Evolutionary conservation across 2,329 filamentous ascomycete species (phyloP).

Genomic region (Calonectria pseudoturangicola): DNA sequence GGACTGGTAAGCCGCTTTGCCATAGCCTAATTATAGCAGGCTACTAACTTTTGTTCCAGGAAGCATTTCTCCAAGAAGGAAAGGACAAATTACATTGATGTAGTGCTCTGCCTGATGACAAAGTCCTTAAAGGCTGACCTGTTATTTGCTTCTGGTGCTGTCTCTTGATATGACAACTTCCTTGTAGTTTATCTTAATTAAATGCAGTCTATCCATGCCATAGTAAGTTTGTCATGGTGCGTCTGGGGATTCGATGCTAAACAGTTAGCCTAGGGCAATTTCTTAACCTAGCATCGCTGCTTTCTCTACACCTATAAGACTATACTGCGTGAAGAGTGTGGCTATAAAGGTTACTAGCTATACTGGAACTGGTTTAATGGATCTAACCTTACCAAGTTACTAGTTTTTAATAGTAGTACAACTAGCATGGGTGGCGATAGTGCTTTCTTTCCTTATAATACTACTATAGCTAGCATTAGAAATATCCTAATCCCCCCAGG

Average conservation of each 20-base stretch:
- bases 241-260: background rate
- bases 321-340: constrained; percentile 53
- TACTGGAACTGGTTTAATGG: constrained; percentile 72
- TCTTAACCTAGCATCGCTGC: constrained; percentile 54
- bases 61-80: constrained; percentile 9
- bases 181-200: constrained; percentile 68
- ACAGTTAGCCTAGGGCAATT: constrained; percentile 39
- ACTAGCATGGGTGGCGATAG: constrained; percentile 11
- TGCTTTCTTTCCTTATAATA: constrained; percentile 5
- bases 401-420: constrained; percentile 69
- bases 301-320: constrained; percentile 53
- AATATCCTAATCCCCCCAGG: constrained; percentile 52
- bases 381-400: constrained; percentile 65
- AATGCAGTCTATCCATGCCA: constrained; percentile 64
- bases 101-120: constrained; percentile 63
- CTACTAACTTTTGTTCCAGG: background rate
- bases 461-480: background rate
- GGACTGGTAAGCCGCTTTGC: constrained; percentile 12
- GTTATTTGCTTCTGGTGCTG: constrained; percentile 61
- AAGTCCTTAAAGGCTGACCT: constrained; percentile 57
- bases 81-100: constrained; percentile 61
- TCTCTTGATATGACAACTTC: constrained; percentile 68
- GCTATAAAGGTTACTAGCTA: constrained; percentile 61
- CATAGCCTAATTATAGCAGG: background rate
- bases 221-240: constrained; percentile 34